Conservation (phyloP, 78 protist species). For the Andalucia godoyi region DNA sequence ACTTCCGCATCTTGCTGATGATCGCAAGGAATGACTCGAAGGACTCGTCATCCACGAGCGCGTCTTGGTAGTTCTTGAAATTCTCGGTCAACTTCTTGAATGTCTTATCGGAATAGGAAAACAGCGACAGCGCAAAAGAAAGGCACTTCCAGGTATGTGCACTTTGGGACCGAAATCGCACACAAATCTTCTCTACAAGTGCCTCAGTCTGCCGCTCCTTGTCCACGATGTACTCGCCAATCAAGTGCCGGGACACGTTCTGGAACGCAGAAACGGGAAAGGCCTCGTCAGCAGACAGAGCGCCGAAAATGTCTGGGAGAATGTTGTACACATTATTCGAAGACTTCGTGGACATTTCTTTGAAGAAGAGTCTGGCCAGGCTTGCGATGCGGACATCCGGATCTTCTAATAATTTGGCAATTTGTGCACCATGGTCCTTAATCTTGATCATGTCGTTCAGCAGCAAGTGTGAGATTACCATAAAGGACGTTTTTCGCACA, state of each 20-base stretch:
- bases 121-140: constrained; percentile 43
- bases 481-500: constrained; percentile 69
- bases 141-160: constrained; percentile 41
- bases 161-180: constrained; percentile 35
- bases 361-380: constrained; percentile 47
- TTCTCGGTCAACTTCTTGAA: constrained; percentile 35
- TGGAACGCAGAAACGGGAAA: constrained; percentile 1
- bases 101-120: constrained; percentile 31
- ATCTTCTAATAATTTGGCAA: constrained; percentile 60
- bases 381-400: constrained; percentile 10
- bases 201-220: constrained; percentile 55
- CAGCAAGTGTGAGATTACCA: constrained; percentile 84
- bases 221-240: constrained; percentile 56
- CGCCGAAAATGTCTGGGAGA: constrained; percentile 75
- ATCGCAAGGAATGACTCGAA: not conserved
- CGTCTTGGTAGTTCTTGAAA: constrained; percentile 29
- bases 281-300: constrained; percentile 2
- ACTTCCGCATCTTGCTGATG: not conserved
- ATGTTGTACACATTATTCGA: constrained; percentile 63
- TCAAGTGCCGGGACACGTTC: constrained; percentile 36
- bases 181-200: constrained; percentile 67
- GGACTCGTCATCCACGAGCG: constrained; percentile 28
- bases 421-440: constrained; percentile 13
- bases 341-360: constrained; percentile 21
- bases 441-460: constrained; percentile 84